Conservation (phyloP, 129 eudicot species). For the Escallonia herrerae region DNA sequence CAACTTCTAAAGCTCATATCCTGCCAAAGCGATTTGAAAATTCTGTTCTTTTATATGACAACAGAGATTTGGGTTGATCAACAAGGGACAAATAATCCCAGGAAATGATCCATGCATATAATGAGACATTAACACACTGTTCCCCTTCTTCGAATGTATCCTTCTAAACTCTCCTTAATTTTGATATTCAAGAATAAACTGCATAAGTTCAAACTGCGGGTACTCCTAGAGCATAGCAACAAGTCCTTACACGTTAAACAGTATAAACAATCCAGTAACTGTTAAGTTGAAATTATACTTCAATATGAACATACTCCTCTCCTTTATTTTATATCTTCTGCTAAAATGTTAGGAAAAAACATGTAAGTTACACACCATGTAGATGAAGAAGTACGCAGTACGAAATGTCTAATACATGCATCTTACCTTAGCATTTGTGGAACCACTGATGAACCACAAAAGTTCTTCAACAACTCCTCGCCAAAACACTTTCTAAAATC, state of each 20-base stretch:
- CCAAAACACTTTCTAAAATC: constrained; percentile 79
- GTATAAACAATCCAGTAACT: not conserved
- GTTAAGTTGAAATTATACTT: not conserved
- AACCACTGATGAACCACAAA: constrained; percentile 96
- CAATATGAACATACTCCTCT: not conserved
- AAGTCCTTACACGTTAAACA: not conserved
- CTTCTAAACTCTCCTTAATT: not conserved
- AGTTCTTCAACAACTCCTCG: constrained; percentile 95
- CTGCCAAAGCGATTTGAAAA: not conserved
- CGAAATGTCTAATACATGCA: not conserved
- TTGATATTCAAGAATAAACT: not conserved
- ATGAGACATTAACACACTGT: not conserved
- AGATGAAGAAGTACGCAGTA: not conserved
- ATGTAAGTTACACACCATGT: no score
- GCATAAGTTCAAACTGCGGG: not conserved
- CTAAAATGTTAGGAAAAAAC: not conserved
- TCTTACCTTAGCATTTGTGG: constrained; percentile 84
- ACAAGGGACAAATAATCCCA: not conserved
- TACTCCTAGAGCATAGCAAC: not conserved
- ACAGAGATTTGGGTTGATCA: not conserved
- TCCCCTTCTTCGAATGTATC: not conserved
- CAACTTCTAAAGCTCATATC: no score
- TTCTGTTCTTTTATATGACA: not conserved
- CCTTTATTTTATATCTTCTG: not conserved
- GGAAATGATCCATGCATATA: not conserved